A percentile compares a stretch with the other conserved stretches of the same genome.
Evolutionary conservation across 352 stramenopile species (phyloP).

Genomic region (Thalassiosira mediterranea): DNA sequence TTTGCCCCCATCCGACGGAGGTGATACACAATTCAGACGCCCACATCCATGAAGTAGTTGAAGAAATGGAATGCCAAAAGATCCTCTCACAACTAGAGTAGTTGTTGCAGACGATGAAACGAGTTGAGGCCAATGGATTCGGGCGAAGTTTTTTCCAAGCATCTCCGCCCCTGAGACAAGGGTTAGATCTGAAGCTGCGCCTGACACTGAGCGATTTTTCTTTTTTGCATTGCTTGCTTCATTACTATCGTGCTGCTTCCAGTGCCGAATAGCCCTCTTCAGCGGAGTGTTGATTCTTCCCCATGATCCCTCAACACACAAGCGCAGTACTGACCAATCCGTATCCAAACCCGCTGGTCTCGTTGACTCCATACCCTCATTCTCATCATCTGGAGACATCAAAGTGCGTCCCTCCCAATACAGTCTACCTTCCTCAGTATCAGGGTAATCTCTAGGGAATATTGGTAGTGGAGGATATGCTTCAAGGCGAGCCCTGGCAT

Average conservation of each 20-base stretch:
- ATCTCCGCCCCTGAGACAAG: background rate
- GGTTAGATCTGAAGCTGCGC: too few species aligned
- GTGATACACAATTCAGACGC: background rate
- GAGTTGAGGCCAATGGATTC: slow-evolving; percentile 48
- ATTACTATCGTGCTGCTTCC: too few species aligned
- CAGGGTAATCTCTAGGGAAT: slow-evolving; percentile 76
- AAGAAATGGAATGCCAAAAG: slow-evolving; percentile 56
- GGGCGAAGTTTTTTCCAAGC: slow-evolving; percentile 10
- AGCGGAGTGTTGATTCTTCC: slow-evolving; percentile 43
- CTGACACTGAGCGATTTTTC: too few species aligned
- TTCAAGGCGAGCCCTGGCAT: slow-evolving; percentile 60
- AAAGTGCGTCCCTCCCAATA: slow-evolving; percentile 63
- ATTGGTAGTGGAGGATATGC: slow-evolving; percentile 65
- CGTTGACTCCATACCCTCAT: too few species aligned
- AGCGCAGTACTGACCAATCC: slow-evolving; percentile 43
- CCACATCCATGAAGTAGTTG: slow-evolving; percentile 50
- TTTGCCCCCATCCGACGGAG: slow-evolving; percentile 8
- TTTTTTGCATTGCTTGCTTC: too few species aligned
- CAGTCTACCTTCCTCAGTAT: slow-evolving; percentile 52
- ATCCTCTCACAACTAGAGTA: slow-evolving; percentile 45
- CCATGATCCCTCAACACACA: slow-evolving; percentile 47
- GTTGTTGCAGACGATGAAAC: slow-evolving; percentile 12
- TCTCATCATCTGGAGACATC: too few species aligned
- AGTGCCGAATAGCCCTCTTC: too few species aligned
- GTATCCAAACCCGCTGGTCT: too few species aligned